Base-by-base conservation (phyloP, 495 filamentous ascomycete genomes). In the Cercophora sp. region DNA sequence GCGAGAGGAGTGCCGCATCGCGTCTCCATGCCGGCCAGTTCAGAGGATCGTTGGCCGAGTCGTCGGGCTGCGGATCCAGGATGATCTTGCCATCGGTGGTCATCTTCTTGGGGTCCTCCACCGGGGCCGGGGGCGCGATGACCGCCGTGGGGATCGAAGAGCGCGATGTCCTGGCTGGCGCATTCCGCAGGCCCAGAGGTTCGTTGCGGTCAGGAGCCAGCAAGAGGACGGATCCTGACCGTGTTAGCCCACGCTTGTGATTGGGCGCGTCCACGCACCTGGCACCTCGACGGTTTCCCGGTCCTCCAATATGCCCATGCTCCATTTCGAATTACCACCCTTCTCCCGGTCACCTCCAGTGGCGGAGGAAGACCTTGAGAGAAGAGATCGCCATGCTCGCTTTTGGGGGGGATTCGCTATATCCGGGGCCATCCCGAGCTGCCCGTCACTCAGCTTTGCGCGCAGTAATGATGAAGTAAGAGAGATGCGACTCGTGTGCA, bases 11-110 rank as follows among this genome's bases (percentile, higher is more conserved):
- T 0, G 93, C 89, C 25, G 79, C 62, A 72, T 96, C 89, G 68
- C 93, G 74, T 26, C 89, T 80, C 86, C 87, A 89, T 1, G 76
- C 68, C 2, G 88, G 82, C 93, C 93, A 98, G 59, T 98, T 98
- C 36, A 98, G 68, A 0, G 93, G 93, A 60, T 98, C 93, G 55
- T 98, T 96, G 22, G 76, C 71, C 0, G 88, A 89, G 31, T 96
- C 89, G 36, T 96, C 91, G 1, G 93, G 93, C 62, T 97, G 93
- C 0, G 92, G 92, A 1, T 94, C 85, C 8, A 98, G 72, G 49
- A 98, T 88, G 57, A 96, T 89, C 45, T 81, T 82, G 26, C 92
- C 93, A 68, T 96, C 84, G 15, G 73, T 65, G 5, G 91, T 96
- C 54, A 75, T 84, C 71, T 96, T 96, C 67, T 81, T 82, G 51